Percentiles rank a stretch among this genome's conserved stretches.
phyloP scores from a whole-genome alignment of 148 eudicot species.

The Nepenthes mirabilis region DNA sequence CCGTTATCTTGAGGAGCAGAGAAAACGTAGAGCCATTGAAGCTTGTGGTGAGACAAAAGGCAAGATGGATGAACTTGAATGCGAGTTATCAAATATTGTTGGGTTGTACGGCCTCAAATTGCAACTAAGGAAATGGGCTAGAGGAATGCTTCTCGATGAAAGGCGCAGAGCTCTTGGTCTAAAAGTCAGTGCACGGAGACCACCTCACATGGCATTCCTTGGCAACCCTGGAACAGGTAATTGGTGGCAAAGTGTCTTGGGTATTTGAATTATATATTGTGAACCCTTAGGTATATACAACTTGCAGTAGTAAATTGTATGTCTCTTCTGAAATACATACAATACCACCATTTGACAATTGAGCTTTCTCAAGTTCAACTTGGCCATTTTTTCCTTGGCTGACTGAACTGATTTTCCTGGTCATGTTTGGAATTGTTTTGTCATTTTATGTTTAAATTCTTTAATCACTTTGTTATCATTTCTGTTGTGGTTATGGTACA shows the following conservation, averaged over 20 bases:
- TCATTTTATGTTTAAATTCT: too few species aligned
- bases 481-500: too few species aligned
- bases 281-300: too few species aligned
- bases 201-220: slow-evolving; percentile 99
- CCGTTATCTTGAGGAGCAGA: slow-evolving; percentile 64
- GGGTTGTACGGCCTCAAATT: slow-evolving; percentile 76
- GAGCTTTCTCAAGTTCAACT: too few species aligned
- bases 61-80: slow-evolving; percentile 91
- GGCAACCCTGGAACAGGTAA: slow-evolving; percentile 99
- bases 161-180: slow-evolving; percentile 95
- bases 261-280: too few species aligned
- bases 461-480: too few species aligned
- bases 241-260: not conserved
- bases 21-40: slow-evolving; percentile 72
- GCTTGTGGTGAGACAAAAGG: slow-evolving; percentile 89
- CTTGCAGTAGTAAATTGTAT: too few species aligned
- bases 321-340: too few species aligned
- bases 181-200: slow-evolving; percentile 75
- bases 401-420: too few species aligned
- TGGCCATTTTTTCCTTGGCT: too few species aligned
- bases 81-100: slow-evolving; percentile 54
- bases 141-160: slow-evolving; percentile 98
- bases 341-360: too few species aligned
- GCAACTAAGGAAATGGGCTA: slow-evolving; percentile 93
- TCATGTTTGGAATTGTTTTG: too few species aligned